Conservation (phyloP, 129 eudicot species). For the Flaveria bidentis region DNA sequence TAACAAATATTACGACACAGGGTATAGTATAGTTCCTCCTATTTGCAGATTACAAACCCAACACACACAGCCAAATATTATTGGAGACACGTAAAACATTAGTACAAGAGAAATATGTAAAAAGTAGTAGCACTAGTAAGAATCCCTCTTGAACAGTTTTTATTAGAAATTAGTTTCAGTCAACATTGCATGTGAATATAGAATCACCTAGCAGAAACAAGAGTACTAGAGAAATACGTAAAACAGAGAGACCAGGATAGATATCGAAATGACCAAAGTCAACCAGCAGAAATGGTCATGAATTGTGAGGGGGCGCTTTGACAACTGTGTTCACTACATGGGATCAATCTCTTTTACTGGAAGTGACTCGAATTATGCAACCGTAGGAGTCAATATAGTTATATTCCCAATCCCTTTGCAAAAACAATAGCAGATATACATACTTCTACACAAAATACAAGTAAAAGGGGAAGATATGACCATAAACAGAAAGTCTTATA, state of each 20-base stretch:
- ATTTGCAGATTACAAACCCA: neutral
- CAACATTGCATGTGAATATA: neutral
- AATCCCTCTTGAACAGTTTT: neutral
- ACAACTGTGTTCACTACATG: neutral
- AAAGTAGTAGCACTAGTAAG: neutral
- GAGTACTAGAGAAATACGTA: neutral
- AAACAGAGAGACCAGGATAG: neutral
- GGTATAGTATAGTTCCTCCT: neutral
- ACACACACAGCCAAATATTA: neutral
- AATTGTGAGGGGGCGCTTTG: constrained; percentile 2
- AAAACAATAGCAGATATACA: neutral
- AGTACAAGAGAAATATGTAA: neutral
- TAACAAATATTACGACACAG: neutral
- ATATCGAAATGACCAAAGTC: neutral
- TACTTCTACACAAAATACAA: constrained; percentile 19
- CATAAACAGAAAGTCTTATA: constrained; percentile 1
- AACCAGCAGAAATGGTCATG: neutral
- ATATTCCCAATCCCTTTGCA: constrained; percentile 10
- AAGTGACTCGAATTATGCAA: neutral
- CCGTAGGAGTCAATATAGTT: constrained; percentile 8
- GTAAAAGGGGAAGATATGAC: neutral
- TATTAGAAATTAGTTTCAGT: neutral
- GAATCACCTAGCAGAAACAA: neutral
- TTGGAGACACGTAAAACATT: neutral
- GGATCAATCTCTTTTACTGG: neutral